Percentiles rank a stretch among this genome's conserved stretches.
phyloP scores from a whole-genome alignment of 1,139 yeast genomes.

The Lodderomyces pseudojiufengensis region DNA sequence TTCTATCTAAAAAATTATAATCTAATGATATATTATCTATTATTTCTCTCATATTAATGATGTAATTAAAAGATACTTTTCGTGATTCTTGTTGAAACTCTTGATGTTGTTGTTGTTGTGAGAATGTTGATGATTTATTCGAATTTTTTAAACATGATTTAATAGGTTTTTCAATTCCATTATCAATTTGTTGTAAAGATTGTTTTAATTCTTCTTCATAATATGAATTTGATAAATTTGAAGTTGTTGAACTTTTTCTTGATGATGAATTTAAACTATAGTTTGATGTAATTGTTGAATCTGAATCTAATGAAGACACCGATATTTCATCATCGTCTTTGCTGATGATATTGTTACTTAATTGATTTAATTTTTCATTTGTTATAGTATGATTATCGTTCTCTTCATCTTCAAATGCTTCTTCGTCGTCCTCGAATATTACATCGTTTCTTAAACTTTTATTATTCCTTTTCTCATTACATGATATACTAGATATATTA shows the following conservation, averaged over 20 bases:
- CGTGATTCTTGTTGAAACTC: too few relatives aligned
- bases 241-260: constrained; percentile 9
- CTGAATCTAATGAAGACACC: constrained; percentile 9
- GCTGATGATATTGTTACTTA: neutral
- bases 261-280: constrained; percentile 5
- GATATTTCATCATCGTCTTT: constrained; percentile 9
- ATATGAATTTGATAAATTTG: constrained; percentile 4
- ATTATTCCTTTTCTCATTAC: neutral
- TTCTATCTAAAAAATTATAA: constrained; percentile 40
- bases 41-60: constrained; percentile 41
- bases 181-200: constrained; percentile 6
- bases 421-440: neutral
- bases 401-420: neutral
- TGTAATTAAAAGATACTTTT: constrained; percentile 37
- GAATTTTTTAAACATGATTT: too few relatives aligned
- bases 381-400: neutral
- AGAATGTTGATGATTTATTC: constrained; percentile 4
- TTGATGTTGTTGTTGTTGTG: neutral
- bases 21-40: constrained; percentile 42
- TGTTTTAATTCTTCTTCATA: too few relatives aligned
- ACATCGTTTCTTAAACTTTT: neutral
- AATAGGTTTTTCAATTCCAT: constrained; percentile 7
- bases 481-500: neutral
- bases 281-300: constrained; percentile 6
- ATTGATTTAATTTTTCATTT: neutral